Evolutionary conservation across 257 asterid species (phyloP).

Genomic region (Solanum chilense): DNA sequence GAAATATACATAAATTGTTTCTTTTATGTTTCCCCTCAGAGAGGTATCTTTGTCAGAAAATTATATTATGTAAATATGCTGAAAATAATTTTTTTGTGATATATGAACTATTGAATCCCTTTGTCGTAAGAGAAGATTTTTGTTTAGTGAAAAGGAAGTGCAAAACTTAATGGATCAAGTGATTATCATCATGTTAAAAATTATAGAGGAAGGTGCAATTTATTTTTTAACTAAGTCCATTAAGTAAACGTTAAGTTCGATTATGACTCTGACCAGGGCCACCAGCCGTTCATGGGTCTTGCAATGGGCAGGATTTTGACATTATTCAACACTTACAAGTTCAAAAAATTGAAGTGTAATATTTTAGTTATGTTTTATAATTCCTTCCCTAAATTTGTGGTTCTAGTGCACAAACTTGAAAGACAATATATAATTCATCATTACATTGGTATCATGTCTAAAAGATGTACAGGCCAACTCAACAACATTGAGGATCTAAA

Average conservation of each 20-base stretch:
- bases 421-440: no score
- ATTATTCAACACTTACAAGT: no score
- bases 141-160: background rate
- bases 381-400: background rate
- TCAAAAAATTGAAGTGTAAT: background rate
- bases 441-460: background rate
- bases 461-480: no score
- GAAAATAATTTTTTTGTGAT: background rate
- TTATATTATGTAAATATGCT: background rate
- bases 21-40: background rate
- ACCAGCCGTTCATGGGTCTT: no score
- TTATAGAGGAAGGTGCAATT: rapidly evolving
- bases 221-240: rapidly evolving
- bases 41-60: background rate
- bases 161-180: background rate
- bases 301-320: no score
- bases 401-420: background rate
- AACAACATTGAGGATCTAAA: no score
- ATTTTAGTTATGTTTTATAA: background rate
- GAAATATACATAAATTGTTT: background rate
- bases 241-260: no score
- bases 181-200: no score
- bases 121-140: background rate
- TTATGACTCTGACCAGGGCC: rapidly evolving
- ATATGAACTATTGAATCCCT: background rate